Base-by-base conservation (phyloP, 2,329 filamentous ascomycete genomes). In the Colletotrichum eleusines region DNA sequence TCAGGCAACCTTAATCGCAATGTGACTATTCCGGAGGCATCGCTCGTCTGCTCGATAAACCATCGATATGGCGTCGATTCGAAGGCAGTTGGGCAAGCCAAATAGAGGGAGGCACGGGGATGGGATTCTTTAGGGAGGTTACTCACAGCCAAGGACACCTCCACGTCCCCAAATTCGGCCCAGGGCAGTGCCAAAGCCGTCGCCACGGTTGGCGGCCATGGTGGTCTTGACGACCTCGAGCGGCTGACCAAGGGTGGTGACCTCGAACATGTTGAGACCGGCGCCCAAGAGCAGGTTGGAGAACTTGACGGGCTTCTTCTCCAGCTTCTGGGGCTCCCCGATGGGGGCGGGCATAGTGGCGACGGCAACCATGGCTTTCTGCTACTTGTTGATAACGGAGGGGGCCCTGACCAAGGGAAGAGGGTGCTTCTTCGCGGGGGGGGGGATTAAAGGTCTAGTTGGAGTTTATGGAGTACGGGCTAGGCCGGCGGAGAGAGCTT, bases 271-370 rank as follows among this genome's bases (percentile, higher is more conserved):
- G 88, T 97, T 98, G 85, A 98, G 89, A 77, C 94, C 94, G 80
- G 94, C 93, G 80, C 95, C 95, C 78, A 98, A 90, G 79, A 99
- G 87, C 89, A 99, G 84, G 87, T 99, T 99, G 87, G 94, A 97
- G 89, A 98, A 98, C 90, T 98, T 98, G 90, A 99, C 90, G 76
- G 96, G 96, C 90, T 98, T 98, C 93, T 98, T 98, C 92, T 98
- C 95, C 81, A 97, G 86, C 83, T 82, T 85, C 74, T 82, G 80
- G 68, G 80, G 79, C 75, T 83, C 83, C 77, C 81, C 78, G 74
- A 82, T 76, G 80, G 81, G 85, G 82, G 81, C 85, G 84, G 82
- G 84, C 76, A 87, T 83, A 78, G 87, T 81, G 77, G 84, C 81
- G 78, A 85, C 84, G 80, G 87, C 84, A 83, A 89, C 89, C 89